Base-by-base conservation (phyloP, 2,329 filamentous ascomycete species). In the Scedosporium boydii region DNA sequence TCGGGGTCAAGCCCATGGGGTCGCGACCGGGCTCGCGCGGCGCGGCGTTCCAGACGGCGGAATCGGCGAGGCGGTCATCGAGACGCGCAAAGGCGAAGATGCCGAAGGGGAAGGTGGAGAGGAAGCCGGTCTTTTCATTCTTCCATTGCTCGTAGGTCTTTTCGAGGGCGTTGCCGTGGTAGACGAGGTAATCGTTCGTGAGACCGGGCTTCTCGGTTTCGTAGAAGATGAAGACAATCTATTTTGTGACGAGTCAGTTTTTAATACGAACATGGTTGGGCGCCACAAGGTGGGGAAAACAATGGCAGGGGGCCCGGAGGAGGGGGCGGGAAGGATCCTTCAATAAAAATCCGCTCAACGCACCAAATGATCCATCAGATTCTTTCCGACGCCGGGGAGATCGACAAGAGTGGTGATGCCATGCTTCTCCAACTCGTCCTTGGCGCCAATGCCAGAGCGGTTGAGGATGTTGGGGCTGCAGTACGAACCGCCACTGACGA, bases 51-150 rank as follows among this genome's bases (percentile, higher is more conserved):
- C 85, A 88, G 6, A 84, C 67, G 3, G 78, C 74, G 1, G 80
- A 80, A 66, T 84, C 75, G 56, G 77, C 73, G 1, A 88, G 77
- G 6, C 84, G 81, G 7, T 85, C 78, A 63, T 87, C 83, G 0
- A 88, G 75, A n/a, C 85, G 79, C 5, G 84, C 81, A 66, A 79
- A 88, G 10, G 80, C 84, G 60, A 87, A 87, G 10, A 78, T 77
- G 48, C 85, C 85, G 60, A 87, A 88, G 9, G 85, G 85, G 67
- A 87, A 87, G 0, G 78, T 80, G 1, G 85, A 82, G 1, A 87
- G 73, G 41, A 84, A 76, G 1, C 86, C 85, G 2, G 76, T 75
- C 67, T 85, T 85, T 59, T 82, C 77, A 34, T 84, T 78, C 69
- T 83, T 80, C 79, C 82, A 88, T 58, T 82, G 75, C 12, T 76